These are phyloP conservation scores for Trichoderma sp. DNA, from an alignment of 2,329 filamentous ascomycete genomes.

Conservation along the genomic window DNA sequence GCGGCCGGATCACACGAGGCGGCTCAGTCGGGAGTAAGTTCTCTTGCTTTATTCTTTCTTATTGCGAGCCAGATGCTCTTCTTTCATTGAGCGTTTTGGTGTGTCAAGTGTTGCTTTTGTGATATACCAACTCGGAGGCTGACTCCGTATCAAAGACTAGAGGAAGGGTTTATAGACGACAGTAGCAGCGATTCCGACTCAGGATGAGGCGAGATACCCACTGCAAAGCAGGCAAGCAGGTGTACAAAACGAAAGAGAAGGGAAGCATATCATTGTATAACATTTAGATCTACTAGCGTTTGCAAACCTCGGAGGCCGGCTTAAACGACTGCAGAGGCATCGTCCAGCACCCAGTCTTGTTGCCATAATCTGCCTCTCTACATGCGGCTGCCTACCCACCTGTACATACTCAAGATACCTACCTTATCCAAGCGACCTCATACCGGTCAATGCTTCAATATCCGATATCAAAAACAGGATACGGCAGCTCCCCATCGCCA, in stretches of 20 bases:
- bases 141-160: constrained; percentile 36
- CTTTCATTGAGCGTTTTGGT: neutral
- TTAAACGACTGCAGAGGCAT: no score
- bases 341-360: no score
- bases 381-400: no score
- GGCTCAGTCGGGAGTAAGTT: constrained; percentile 74
- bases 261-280: neutral
- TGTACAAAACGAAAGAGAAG: neutral
- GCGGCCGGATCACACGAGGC: constrained; percentile 54
- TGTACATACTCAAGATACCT: neutral
- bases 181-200: constrained; percentile 46
- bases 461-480: neutral
- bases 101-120: neutral
- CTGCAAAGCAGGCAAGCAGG: neutral
- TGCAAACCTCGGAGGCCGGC: no score
- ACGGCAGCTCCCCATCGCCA: neutral
- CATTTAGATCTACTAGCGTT: neutral
- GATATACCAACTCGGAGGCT: neutral
- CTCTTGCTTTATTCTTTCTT: neutral
- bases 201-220: constrained; percentile 27
- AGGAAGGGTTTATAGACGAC: constrained; percentile 50
- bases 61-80: neutral
- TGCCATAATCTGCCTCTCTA: no score
- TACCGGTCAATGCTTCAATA: neutral
- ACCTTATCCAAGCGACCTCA: neutral